Conservation (phyloP, 2,329 filamentous ascomycete species). For the Cadophora malorum region DNA sequence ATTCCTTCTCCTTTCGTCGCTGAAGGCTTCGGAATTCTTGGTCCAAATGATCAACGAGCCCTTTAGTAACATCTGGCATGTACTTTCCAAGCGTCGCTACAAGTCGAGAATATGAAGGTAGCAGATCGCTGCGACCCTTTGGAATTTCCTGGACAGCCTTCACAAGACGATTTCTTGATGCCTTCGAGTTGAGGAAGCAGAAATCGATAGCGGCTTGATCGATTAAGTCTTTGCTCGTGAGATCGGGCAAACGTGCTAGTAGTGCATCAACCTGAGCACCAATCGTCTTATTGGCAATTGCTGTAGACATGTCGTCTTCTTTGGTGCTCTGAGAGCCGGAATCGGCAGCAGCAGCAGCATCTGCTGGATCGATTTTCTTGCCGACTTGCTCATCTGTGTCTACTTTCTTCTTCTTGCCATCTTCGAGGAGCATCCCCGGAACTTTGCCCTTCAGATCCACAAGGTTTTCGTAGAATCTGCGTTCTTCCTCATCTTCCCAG, state of each 20-base stretch:
- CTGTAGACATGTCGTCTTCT: slow-evolving; percentile 85
- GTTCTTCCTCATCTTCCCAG: slow-evolving; percentile 98
- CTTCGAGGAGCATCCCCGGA: slow-evolving; percentile 89
- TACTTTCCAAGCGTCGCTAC: slow-evolving; percentile 93
- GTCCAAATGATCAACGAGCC: slow-evolving; percentile 89
- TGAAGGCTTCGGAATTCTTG: slow-evolving; percentile 97
- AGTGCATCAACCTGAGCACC: slow-evolving; percentile 95
- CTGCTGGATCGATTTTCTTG: slow-evolving; percentile 70
- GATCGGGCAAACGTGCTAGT: slow-evolving; percentile 83
- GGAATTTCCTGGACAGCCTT: slow-evolving; percentile 95
- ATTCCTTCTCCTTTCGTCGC: slow-evolving; percentile 96
- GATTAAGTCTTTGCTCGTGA: slow-evolving; percentile 89
- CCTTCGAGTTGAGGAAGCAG: slow-evolving; percentile 98
- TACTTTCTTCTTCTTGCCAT: slow-evolving; percentile 90
- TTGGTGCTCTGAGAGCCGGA: slow-evolving; percentile 54
- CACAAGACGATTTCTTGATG: slow-evolving; percentile 90
- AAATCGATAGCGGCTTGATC: slow-evolving; percentile 96
- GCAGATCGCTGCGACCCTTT: slow-evolving; percentile 88
- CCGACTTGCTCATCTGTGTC: slow-evolving; percentile 83
- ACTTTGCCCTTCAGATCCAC: slow-evolving; percentile 96
- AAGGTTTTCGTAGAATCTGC: slow-evolving; percentile 96
- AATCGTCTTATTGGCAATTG: slow-evolving; percentile 96
- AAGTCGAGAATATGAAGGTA: slow-evolving; percentile 90
- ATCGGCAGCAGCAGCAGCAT: slow-evolving; percentile 50
- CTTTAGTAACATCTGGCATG: slow-evolving; percentile 92